Percentiles rank a stretch among this genome's conserved stretches.
Conservation (phyloP, 2,329 filamentous ascomycete species). For the Arthrobotrys megalospora region DNA sequence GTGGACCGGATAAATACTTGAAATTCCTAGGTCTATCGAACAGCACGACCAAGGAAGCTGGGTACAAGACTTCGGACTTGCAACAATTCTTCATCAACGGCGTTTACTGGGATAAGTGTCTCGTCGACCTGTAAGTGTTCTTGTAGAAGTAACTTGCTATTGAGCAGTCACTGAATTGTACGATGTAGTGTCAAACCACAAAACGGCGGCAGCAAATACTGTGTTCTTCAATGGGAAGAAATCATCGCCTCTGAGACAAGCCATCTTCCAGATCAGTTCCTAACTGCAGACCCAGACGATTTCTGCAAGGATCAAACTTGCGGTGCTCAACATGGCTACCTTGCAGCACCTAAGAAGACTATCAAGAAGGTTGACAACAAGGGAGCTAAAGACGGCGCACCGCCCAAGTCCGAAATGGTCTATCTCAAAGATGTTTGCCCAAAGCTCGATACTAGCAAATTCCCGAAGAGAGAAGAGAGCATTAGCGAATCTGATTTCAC, state of each 20-base stretch:
- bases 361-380: slow-evolving; percentile 16
- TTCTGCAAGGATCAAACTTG: slow-evolving; percentile 49
- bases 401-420: slow-evolving; percentile 9
- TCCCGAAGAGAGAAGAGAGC: slow-evolving; percentile 40
- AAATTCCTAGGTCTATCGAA: slow-evolving; percentile 35
- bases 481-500: slow-evolving; percentile 10
- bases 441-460: slow-evolving; percentile 37
- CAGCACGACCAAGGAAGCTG: slow-evolving; percentile 13
- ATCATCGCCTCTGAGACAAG: not conserved
- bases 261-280: slow-evolving; percentile 7
- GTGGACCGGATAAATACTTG: slow-evolving; percentile 25
- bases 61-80: slow-evolving; percentile 39
- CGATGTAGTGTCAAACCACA: slow-evolving; percentile 26
- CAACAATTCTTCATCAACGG: slow-evolving; percentile 48
- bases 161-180: not conserved
- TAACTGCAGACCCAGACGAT: slow-evolving; percentile 13
- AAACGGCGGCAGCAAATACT: slow-evolving; percentile 47
- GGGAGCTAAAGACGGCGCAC: not conserved
- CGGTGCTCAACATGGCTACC: slow-evolving; percentile 35
- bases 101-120: slow-evolving; percentile 56
- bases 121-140: slow-evolving; percentile 42
- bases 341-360: slow-evolving; percentile 33
- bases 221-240: slow-evolving; percentile 27
- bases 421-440: slow-evolving; percentile 41
- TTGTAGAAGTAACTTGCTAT: not conserved